A percentile compares a stretch with the other conserved stretches of the same genome.
These are phyloP conservation scores for Clavispora santaluciae DNA, from an alignment of 805 yeast species.

Conservation along the genomic window DNA sequence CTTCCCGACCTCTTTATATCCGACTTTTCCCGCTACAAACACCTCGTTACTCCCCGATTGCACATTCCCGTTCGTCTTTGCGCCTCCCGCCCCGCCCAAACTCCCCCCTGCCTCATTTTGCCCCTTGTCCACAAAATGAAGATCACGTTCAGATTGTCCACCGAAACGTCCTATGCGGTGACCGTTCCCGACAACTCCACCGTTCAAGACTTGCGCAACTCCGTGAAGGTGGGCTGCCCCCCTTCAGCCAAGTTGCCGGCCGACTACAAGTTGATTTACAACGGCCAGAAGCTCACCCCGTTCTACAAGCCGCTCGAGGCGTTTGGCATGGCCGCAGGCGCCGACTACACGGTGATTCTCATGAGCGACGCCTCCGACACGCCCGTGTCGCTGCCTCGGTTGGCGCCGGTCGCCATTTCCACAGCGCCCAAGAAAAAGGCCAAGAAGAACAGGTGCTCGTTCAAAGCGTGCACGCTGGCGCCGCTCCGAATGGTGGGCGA, in stretches of 20 bases:
- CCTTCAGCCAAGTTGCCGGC: conserved; percentile 26
- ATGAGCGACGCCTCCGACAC: conserved; percentile 25
- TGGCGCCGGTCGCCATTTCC: conserved; percentile 13
- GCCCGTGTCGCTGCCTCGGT: conserved; percentile 18
- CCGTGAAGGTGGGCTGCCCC: conserved; percentile 39
- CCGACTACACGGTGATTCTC: conserved; percentile 19
- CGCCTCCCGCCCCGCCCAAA: background rate
- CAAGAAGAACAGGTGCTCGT: conserved; percentile 48
- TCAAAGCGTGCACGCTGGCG: conserved; percentile 54
- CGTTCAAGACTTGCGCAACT: conserved; percentile 45
- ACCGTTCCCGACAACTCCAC: conserved; percentile 51
- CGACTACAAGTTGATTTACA: conserved; percentile 36
- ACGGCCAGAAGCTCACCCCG: conserved; percentile 36
- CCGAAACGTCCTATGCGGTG: conserved; percentile 40
- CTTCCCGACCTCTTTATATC: background rate
- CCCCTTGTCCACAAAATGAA: conserved; percentile 32
- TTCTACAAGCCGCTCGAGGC: conserved; percentile 18
- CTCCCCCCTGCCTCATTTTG: background rate
- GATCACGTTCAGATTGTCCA: conserved; percentile 44
- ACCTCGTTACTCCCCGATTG: background rate
- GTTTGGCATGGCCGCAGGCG: conserved; percentile 15
- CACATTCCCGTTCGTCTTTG: background rate
- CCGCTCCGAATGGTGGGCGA: conserved; percentile 73
- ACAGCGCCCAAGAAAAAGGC: conserved; percentile 20
- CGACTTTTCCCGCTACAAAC: background rate